These are phyloP conservation scores for Metrosideros polymorpha DNA, from an alignment of 441 rosid species.

Conservation along the genomic window DNA sequence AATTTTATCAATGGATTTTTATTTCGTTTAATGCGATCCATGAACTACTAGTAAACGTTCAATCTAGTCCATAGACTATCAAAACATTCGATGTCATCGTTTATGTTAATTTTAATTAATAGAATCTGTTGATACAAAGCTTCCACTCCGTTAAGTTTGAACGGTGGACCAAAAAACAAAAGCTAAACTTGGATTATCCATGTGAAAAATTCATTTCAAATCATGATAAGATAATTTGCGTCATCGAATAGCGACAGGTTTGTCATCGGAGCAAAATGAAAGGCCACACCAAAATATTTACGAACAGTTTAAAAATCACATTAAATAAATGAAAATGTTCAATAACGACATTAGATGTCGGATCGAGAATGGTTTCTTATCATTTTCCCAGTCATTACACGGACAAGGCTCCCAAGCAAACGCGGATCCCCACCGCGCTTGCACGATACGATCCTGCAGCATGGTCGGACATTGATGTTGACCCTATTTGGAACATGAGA, in stretches of 20 bases:
- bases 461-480: background rate
- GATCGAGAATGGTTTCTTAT: too few relatives aligned
- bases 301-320: rapidly evolving
- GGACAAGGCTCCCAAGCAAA: too few relatives aligned
- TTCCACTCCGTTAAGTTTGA: background rate
- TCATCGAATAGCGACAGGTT: background rate
- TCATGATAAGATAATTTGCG: background rate
- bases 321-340: too few relatives aligned
- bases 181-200: background rate
- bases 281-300: background rate
- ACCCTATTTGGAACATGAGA: background rate
- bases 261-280: background rate
- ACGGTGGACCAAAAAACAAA: too few relatives aligned
- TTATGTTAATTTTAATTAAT: background rate
- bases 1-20: rapidly evolving
- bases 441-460: background rate
- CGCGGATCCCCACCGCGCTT: too few relatives aligned
- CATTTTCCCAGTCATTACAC: too few relatives aligned
- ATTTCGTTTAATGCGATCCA: background rate
- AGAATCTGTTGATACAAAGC: background rate
- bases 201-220: background rate
- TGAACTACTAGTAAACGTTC: background rate
- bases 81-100: background rate
- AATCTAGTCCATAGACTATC: background rate
- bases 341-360: too few relatives aligned